phyloP scores from a whole-genome alignment of 2,329 filamentous ascomycete species.

The Aspergillus fischeri region DNA sequence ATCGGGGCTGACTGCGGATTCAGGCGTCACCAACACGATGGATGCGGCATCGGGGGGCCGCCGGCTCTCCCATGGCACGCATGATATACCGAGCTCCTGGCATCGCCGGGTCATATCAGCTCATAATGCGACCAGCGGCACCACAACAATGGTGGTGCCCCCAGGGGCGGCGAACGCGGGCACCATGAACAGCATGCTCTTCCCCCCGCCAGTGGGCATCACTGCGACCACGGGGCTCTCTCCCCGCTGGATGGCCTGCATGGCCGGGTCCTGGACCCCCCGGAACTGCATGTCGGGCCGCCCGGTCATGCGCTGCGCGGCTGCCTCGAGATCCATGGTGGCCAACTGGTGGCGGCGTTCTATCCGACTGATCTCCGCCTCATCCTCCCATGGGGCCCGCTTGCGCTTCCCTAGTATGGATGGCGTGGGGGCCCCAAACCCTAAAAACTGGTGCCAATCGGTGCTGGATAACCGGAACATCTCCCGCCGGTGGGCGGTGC shows the following conservation, averaged over 20 bases:
- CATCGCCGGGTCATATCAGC: background rate
- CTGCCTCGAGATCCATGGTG: background rate
- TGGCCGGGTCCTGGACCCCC: background rate
- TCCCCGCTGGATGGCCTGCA: constrained; percentile 1
- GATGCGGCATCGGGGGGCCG: constrained; percentile 1
- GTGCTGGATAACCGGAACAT: no score
- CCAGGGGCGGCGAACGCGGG: background rate
- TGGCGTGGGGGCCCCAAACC: no score
- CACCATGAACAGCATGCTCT: constrained; percentile 10
- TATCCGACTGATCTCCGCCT: background rate
- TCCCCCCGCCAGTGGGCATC: background rate
- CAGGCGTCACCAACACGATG: constrained; percentile 8
- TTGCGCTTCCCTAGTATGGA: background rate
- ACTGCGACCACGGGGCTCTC: background rate
- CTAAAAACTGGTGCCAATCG: no score
- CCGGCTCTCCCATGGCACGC: constrained; percentile 5
- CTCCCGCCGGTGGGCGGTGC: no score
- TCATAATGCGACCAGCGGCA: background rate
- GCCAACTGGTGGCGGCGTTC: background rate
- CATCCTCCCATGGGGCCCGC: background rate
- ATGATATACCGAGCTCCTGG: background rate
- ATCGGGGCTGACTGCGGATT: background rate
- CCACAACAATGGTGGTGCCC: background rate
- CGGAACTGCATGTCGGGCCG: background rate
- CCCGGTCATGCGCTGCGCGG: background rate